Evolutionary conservation across 2,329 filamentous ascomycete genomes (phyloP).

Genomic region (Claviceps fusiformis): DNA sequence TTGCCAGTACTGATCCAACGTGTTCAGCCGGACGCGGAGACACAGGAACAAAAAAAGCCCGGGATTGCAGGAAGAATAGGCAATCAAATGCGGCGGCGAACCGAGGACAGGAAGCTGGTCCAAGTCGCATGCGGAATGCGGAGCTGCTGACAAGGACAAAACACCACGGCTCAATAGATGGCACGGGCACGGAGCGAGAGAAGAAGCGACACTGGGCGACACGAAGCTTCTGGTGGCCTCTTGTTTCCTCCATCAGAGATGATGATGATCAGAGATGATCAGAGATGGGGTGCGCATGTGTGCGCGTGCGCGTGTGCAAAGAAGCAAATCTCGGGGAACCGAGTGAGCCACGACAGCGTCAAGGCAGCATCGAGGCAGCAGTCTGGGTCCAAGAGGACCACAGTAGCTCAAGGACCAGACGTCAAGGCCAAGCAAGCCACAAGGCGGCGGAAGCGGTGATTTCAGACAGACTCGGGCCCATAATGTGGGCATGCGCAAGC

Average conservation of each 20-base stretch:
- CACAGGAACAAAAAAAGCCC: neutral
- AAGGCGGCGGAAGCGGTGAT: conserved; percentile 3
- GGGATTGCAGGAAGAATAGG: neutral
- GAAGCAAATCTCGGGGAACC: neutral
- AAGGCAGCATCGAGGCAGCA: neutral
- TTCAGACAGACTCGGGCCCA: neutral
- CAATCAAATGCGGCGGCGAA: neutral
- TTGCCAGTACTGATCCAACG: neutral
- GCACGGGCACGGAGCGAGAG: conserved; percentile 2
- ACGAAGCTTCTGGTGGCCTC: neutral
- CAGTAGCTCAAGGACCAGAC: neutral
- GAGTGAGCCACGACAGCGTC: neutral
- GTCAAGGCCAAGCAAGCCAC: neutral
- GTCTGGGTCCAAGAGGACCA: neutral
- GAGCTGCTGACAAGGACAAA: conserved; percentile 3
- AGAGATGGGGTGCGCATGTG: neutral
- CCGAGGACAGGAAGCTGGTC: neutral
- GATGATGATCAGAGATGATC: no score
- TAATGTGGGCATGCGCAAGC: neutral
- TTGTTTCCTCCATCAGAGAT: neutral
- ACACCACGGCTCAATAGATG: conserved; percentile 3
- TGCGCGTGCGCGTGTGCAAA: neutral
- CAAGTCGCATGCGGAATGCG: neutral
- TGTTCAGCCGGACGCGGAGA: neutral
- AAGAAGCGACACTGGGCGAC: neutral